Evolutionary conservation across 1,284 basidiomycete species (phyloP).

Genomic region (Anthracocystis panici-leucophaei): DNA sequence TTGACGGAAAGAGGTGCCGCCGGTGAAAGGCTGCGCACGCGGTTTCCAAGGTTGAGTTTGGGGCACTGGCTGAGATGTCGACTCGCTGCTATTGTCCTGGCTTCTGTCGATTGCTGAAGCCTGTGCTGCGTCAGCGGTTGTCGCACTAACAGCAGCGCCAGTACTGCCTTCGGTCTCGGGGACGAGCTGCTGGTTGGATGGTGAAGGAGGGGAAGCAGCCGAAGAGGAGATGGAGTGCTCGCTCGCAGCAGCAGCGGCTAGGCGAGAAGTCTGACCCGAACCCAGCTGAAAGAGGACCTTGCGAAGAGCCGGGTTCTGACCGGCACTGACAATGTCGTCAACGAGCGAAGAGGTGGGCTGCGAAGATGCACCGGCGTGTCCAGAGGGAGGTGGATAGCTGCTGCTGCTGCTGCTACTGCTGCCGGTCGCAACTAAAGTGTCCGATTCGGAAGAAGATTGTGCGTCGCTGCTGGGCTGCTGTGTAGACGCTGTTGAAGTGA

Average conservation of each 20-base stretch:
- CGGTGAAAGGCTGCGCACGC: slow-evolving; percentile 18
- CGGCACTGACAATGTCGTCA: slow-evolving; percentile 42
- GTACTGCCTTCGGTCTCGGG: background rate
- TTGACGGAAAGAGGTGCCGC: slow-evolving; percentile 33
- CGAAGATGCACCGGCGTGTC: slow-evolving; percentile 8
- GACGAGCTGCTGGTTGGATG: slow-evolving; percentile 1
- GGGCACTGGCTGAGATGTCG: slow-evolving; percentile 1
- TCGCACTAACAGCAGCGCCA: background rate
- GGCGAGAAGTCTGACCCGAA: slow-evolving; percentile 30
- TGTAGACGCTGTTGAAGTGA: slow-evolving; percentile 13
- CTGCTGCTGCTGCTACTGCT: slow-evolving; percentile 20
- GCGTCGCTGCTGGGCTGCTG: background rate
- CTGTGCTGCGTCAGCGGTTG: background rate
- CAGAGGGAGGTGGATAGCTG: slow-evolving; percentile 27
- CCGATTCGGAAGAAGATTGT: background rate
- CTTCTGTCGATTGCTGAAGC: background rate
- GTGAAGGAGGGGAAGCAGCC: slow-evolving; percentile 5
- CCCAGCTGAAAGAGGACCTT: slow-evolving; percentile 53
- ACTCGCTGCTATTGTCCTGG: slow-evolving; percentile 2
- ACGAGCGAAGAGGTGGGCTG: slow-evolving; percentile 13
- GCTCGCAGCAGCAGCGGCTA: slow-evolving; percentile 22
- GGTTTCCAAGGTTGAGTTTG: slow-evolving; percentile 9
- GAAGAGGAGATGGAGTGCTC: slow-evolving; percentile 16
- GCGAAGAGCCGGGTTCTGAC: slow-evolving; percentile 44
- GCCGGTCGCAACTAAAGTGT: background rate